Evolutionary conservation across 768 basidiomycete genomes (phyloP).

Genomic region (Xanthoconium purpureum): DNA sequence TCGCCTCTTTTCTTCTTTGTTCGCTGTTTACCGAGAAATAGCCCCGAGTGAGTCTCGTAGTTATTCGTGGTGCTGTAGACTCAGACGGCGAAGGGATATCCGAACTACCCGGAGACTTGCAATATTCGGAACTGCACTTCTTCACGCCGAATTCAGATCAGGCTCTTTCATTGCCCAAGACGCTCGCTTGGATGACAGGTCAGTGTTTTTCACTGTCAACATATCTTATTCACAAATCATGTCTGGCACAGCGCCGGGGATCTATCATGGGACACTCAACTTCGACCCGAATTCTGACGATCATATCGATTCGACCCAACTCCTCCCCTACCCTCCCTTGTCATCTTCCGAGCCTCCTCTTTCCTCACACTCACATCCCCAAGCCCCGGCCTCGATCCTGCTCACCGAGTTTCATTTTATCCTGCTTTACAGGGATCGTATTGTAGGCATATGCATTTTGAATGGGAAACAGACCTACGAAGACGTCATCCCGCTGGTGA

Average conservation of each 20-base stretch:
- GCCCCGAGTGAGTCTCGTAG: conserved; percentile 67
- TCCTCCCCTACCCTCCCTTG: conserved; percentile 70
- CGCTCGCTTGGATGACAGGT: conserved; percentile 93
- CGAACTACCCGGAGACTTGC: conserved; percentile 79
- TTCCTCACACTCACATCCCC: conserved; percentile 21
- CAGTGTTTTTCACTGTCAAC: conserved; percentile 14
- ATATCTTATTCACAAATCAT: conserved; percentile 1
- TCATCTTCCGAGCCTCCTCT: conserved; percentile 25
- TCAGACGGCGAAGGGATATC: conserved; percentile 66
- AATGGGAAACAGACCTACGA: conserved; percentile 83
- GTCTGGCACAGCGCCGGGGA: conserved; percentile 62
- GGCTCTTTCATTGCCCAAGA: conserved; percentile 64
- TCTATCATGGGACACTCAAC: conserved; percentile 81
- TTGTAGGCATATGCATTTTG: conserved; percentile 74
- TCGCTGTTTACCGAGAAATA: conserved; percentile 68
- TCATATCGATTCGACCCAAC: conserved; percentile 71
- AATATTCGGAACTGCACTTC: conserved; percentile 77
- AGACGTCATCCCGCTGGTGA: conserved; percentile 75
- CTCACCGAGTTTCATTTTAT: conserved; percentile 93
- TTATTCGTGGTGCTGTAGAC: conserved; percentile 3
- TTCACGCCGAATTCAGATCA: conserved; percentile 71
- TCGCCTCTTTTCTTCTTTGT: conserved; percentile 71
- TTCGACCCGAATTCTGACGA: conserved; percentile 69
- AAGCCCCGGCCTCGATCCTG: conserved; percentile 70
- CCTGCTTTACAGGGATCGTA: conserved; percentile 73